phyloP scores from a whole-genome alignment of 768 basidiomycete genomes.

The Agaricus blazei region DNA sequence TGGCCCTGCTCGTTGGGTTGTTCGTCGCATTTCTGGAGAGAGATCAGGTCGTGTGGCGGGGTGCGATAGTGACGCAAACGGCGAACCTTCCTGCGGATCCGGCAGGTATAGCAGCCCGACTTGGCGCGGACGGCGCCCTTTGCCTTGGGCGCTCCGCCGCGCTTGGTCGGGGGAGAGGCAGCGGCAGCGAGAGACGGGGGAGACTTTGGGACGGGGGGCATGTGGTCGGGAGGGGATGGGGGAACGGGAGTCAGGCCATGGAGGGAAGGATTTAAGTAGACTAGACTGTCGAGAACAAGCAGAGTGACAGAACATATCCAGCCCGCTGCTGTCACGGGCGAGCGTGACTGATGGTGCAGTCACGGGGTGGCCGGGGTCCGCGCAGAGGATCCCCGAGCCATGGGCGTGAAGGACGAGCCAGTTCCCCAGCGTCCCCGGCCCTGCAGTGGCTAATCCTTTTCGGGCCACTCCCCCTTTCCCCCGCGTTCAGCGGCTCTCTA shows the following conservation, averaged over 20 bases:
- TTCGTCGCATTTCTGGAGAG: constrained; percentile 78
- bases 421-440: constrained; percentile 7
- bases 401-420: no score
- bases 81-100: constrained; percentile 77
- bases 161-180: not conserved
- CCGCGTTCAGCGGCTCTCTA: constrained; percentile 10
- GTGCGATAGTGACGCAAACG: constrained; percentile 2
- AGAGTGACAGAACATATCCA: constrained; percentile 5
- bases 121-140: constrained; percentile 84
- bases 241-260: constrained; percentile 7
- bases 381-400: no score
- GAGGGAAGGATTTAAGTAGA: constrained; percentile 3
- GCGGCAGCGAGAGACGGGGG: constrained; percentile 32
- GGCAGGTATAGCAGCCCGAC: constrained; percentile 86
- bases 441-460: constrained; percentile 7
- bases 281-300: not conserved
- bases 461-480: constrained; percentile 10
- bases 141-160: constrained; percentile 53
- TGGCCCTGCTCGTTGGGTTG: constrained; percentile 52
- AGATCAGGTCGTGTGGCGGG: constrained; percentile 5
- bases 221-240: constrained; percentile 11
- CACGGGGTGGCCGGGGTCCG: no score
- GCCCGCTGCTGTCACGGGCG: not conserved
- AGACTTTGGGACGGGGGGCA: constrained; percentile 39
- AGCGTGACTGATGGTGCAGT: no score